These are phyloP conservation scores for Trypanosoma grayi DNA, from an alignment of 208 protist genomes.

Conservation along the genomic window DNA sequence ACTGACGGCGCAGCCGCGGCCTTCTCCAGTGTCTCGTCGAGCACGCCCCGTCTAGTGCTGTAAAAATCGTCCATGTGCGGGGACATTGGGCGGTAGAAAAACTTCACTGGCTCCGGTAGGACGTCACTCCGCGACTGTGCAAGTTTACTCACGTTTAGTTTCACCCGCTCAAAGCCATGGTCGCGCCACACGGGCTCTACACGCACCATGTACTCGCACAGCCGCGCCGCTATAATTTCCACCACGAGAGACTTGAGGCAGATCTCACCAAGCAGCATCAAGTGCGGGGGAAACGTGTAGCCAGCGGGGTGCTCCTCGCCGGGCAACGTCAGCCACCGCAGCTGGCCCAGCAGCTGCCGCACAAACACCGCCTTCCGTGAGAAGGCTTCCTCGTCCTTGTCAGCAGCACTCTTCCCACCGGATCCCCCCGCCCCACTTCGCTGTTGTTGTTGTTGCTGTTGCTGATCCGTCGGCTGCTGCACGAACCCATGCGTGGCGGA, in stretches of 20 bases:
- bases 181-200: slow-evolving; percentile 85
- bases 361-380: slow-evolving; percentile 88
- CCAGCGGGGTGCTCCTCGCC: slow-evolving; percentile 78
- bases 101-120: slow-evolving; percentile 52
- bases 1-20: background rate
- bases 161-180: slow-evolving; percentile 77
- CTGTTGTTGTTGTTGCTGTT: slow-evolving; percentile 19
- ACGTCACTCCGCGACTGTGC: slow-evolving; percentile 39
- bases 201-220: slow-evolving; percentile 91
- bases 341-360: slow-evolving; percentile 81
- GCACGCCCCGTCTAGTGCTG: slow-evolving; percentile 15
- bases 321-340: slow-evolving; percentile 79
- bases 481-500: slow-evolving; percentile 52
- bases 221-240: slow-evolving; percentile 70
- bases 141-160: slow-evolving; percentile 41
- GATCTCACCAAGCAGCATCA: slow-evolving; percentile 75
- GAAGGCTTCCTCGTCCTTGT: slow-evolving; percentile 81
- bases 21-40: slow-evolving; percentile 33
- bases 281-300: slow-evolving; percentile 74
- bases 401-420: slow-evolving; percentile 31
- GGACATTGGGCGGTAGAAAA: slow-evolving; percentile 72
- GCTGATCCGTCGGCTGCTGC: slow-evolving; percentile 11
- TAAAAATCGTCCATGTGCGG: slow-evolving; percentile 62
- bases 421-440: background rate
- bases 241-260: slow-evolving; percentile 79